Base-by-base conservation (phyloP, 2,329 filamentous ascomycete genomes). In the Cladosporium sp. region DNA sequence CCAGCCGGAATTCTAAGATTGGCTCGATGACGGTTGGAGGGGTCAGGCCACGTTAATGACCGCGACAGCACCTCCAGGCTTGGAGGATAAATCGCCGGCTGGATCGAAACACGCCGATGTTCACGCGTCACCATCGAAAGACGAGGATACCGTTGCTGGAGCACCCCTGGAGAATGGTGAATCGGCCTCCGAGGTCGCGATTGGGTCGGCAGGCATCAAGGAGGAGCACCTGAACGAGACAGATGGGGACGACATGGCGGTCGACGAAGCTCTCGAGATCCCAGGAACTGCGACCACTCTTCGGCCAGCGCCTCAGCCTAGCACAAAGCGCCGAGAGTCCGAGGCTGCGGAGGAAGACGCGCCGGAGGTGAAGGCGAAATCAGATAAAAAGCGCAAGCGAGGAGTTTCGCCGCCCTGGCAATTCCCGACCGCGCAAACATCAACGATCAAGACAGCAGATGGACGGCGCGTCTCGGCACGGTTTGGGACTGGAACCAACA, bases 301-400 rank as follows among this genome's bases (percentile, higher is more conserved):
- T 19, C 61, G 62, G 43, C 69, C 64, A n/a, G 60, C 60, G 22
- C 64, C 65, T 12, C 60, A 50, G 45, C 65, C 66, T 67, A 73
- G 67, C 57, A 61, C 58, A 47, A 70, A 67, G 62, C 60, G 67
- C 59, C 60, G 64, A 39, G 68, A 70, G 59, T 68, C 66, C 19
- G 64, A 66, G 51, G 63, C 61, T 30, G 59, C 61, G 8, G 61
- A 65, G 56, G 60, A 58, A 39, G 55, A 25, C 14, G 37, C 45
- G 14, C 47, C 38, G 19, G 55, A 52, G 5, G 37, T 58, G n/a
- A 58, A 58, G 55, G 11, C 79, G 15, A 56, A 47, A 40, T 37
- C 12, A 6, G 54, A 56, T 1, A 92, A 92, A 74, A 84, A 88
- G 70, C 86, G 85, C 62, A 85, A 85, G 71, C 72, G 69, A 14